These are phyloP conservation scores for Aspergillus vadensis DNA, from an alignment of 2,329 filamentous ascomycete species.

Conservation along the genomic window DNA sequence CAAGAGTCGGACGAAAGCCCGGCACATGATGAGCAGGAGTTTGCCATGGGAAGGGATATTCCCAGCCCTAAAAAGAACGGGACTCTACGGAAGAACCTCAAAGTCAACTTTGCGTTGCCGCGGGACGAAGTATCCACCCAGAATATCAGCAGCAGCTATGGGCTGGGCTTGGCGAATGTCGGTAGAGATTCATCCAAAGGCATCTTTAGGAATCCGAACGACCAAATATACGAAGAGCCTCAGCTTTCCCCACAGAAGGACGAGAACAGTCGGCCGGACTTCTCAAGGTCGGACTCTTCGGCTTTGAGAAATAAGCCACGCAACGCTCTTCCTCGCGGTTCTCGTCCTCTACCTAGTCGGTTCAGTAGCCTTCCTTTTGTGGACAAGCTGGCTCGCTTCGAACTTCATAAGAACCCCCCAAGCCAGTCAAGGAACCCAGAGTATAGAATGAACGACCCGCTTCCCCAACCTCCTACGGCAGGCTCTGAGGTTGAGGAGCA, in stretches of 20 bases:
- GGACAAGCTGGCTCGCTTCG: constrained; percentile 57
- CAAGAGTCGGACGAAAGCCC: background rate
- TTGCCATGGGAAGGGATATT: constrained; percentile 5
- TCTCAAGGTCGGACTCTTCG: constrained; percentile 40
- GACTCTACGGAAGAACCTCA: constrained; percentile 38
- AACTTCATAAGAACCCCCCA: constrained; percentile 83
- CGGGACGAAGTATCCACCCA: constrained; percentile 27
- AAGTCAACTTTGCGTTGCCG: constrained; percentile 44
- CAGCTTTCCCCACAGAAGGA: constrained; percentile 49
- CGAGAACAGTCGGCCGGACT: constrained; percentile 25
- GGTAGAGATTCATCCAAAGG: constrained; percentile 48
- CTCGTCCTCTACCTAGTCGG: constrained; percentile 47
- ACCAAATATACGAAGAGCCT: constrained; percentile 83
- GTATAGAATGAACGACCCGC: constrained; percentile 69
- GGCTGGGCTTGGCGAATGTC: constrained; percentile 32
- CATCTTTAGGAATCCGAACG: constrained; percentile 61
- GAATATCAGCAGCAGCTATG: constrained; percentile 18
- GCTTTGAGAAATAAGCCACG: constrained; percentile 62
- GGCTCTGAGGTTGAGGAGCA: constrained; percentile 39
- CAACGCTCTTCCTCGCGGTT: constrained; percentile 59
- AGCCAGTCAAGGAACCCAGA: constrained; percentile 78
- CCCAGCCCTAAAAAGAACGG: constrained; percentile 25
- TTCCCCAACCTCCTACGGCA: constrained; percentile 31
- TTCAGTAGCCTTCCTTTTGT: constrained; percentile 47
- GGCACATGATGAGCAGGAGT: constrained; percentile 1